Evolutionary conservation across 176 grass and related monocot genomes (phyloP).

Genomic region (Hyparrhenia diplandra): DNA sequence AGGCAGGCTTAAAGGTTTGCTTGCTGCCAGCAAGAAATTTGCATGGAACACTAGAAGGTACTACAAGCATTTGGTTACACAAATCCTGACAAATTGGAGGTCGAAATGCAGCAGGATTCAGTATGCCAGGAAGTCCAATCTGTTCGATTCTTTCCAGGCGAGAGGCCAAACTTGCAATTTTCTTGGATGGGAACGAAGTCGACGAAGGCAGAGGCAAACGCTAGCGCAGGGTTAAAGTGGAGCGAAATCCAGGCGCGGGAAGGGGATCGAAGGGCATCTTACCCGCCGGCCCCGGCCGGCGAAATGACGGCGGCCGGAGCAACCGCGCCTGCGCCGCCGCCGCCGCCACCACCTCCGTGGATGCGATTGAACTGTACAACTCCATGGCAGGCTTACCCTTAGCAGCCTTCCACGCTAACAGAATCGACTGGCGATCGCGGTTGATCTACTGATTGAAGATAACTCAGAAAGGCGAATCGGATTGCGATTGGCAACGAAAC

Average conservation of each 20-base stretch:
- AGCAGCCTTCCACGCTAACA: neutral
- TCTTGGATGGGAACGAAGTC: neutral
- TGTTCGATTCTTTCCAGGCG: neutral
- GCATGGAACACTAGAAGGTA: neutral
- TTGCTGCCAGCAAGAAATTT: neutral
- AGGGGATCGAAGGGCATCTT: neutral
- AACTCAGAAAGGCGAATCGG: neutral
- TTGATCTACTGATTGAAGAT: neutral
- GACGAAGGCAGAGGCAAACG: neutral
- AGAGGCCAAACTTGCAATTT: neutral
- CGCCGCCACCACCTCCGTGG: neutral
- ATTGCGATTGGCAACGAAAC: neutral
- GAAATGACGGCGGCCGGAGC: slow-evolving; percentile 17
- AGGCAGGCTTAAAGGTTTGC: neutral
- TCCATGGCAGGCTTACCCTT: slow-evolving; percentile 13
- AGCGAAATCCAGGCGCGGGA: neutral
- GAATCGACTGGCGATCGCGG: neutral
- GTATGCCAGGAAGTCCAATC: neutral
- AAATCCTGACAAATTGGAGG: neutral
- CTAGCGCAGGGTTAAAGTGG: neutral
- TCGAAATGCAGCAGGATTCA: neutral
- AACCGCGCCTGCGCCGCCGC: slow-evolving; percentile 13
- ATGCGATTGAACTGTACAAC: neutral
- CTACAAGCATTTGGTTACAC: too few species aligned
- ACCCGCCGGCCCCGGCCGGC: slow-evolving; percentile 1